Percentiles rank a stretch among this genome's conserved stretches.
Conservation (phyloP, 1,139 yeast species). For the Tardiomyces digboiensis region DNA sequence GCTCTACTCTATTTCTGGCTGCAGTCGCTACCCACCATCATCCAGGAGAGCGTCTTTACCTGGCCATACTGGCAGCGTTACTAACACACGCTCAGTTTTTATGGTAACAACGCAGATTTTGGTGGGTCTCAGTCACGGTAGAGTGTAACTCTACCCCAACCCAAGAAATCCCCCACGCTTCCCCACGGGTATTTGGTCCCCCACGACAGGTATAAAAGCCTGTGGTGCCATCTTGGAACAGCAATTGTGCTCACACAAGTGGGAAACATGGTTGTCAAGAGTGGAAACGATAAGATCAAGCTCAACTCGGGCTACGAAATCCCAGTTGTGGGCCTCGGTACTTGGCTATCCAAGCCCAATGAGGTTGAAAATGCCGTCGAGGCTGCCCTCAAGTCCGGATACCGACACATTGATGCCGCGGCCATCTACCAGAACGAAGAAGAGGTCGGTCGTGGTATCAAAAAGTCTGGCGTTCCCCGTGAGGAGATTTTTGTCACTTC, state of each 20-base stretch:
- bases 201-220: background rate
- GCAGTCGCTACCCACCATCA: too few species aligned
- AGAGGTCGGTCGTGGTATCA: constrained; percentile 50
- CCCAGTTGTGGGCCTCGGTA: constrained; percentile 69
- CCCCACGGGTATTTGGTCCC: background rate
- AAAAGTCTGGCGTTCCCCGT: constrained; percentile 37
- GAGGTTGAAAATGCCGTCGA: constrained; percentile 45
- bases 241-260: background rate
- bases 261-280: background rate
- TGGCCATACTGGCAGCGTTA: too few species aligned
- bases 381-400: constrained; percentile 38
- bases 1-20: too few species aligned
- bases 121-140: too few species aligned
- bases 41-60: too few species aligned
- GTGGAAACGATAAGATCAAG: constrained; percentile 7
- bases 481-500: constrained; percentile 45
- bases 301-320: constrained; percentile 56
- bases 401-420: constrained; percentile 59
- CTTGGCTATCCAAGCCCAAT: constrained; percentile 59
- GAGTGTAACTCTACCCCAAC: background rate
- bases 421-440: constrained; percentile 54
- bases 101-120: too few species aligned
- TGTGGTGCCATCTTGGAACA: background rate
- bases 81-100: too few species aligned
- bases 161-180: background rate